Conservation (phyloP, 2,329 filamentous ascomycete genomes). For the Colletotrichum sp. region DNA sequence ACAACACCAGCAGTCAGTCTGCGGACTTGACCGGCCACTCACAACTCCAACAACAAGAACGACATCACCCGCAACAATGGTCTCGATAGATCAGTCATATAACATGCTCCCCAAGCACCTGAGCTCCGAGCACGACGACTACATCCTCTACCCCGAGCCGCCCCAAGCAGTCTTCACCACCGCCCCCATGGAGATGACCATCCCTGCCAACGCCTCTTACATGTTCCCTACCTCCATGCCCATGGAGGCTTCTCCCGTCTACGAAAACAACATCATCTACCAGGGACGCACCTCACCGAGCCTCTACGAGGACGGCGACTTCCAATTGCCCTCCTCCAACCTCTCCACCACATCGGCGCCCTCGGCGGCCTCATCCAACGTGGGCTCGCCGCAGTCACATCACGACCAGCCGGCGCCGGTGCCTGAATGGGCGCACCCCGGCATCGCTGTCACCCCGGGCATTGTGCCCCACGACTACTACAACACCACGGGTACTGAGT, state of each 20-base stretch:
- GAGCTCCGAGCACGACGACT: slow-evolving; percentile 40
- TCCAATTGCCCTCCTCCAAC: slow-evolving; percentile 59
- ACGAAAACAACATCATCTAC: slow-evolving; percentile 53
- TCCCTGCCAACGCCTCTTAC: slow-evolving; percentile 51
- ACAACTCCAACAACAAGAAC: neutral
- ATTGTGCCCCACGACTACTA: slow-evolving; percentile 66
- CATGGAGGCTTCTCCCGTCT: slow-evolving; percentile 52
- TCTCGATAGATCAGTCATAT: slow-evolving; percentile 27
- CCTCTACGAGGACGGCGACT: slow-evolving; percentile 57
- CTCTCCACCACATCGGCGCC: slow-evolving; percentile 66
- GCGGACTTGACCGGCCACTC: neutral
- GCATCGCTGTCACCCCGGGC: slow-evolving; percentile 64
- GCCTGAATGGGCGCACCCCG: slow-evolving; percentile 63
- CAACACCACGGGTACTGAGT: slow-evolving; percentile 57
- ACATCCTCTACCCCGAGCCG: slow-evolving; percentile 51
- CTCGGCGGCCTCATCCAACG: slow-evolving; percentile 70
- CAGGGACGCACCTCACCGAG: slow-evolving; percentile 52
- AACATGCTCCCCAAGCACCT: slow-evolving; percentile 30
- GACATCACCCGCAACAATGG: slow-evolving; percentile 21
- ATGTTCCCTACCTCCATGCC: slow-evolving; percentile 45
- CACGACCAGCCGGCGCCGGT: slow-evolving; percentile 62
- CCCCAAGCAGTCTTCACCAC: slow-evolving; percentile 45
- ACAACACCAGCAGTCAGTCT: neutral
- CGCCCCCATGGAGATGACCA: slow-evolving; percentile 52
- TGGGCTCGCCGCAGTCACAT: slow-evolving; percentile 70